These are phyloP conservation scores for Paramarasmius palmivorus DNA, from an alignment of 1,284 basidiomycete genomes.

Conservation along the genomic window DNA sequence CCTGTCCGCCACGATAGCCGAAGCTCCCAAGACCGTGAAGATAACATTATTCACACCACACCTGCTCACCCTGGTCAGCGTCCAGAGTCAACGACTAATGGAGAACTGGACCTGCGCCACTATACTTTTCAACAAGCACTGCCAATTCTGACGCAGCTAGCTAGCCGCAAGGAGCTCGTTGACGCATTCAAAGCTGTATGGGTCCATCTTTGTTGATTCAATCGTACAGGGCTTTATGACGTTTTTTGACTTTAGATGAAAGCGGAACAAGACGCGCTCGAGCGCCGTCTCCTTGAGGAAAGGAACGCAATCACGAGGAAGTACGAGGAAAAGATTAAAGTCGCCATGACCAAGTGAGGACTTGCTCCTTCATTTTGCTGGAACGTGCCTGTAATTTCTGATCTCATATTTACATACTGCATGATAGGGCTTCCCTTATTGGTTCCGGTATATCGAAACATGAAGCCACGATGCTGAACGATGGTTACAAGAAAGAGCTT, in stretches of 20 bases:
- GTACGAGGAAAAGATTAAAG: conserved; percentile 68
- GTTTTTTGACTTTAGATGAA: conserved; percentile 41
- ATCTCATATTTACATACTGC: conserved; percentile 14
- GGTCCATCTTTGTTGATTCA: background rate
- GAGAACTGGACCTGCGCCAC: background rate
- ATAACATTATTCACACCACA: no score
- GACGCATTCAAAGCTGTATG: conserved; percentile 11
- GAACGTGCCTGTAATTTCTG: conserved; percentile 1
- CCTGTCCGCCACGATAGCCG: no score
- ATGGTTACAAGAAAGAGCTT: conserved; percentile 63
- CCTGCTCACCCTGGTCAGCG: background rate
- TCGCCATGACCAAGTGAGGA: conserved; percentile 63
- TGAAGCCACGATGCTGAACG: conserved; percentile 68
- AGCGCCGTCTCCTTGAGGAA: conserved; percentile 65
- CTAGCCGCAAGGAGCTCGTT: background rate
- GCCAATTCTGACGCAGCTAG: conserved; percentile 19
- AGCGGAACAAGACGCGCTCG: conserved; percentile 65
- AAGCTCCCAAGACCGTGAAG: no score
- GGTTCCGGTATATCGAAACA: conserved; percentile 64
- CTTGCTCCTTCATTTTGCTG: conserved; percentile 1
- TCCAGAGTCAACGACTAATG: background rate
- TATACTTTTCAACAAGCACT: conserved; percentile 15
- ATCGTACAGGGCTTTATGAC: conserved; percentile 3
- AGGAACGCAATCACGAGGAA: conserved; percentile 57
- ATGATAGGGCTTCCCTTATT: conserved; percentile 63